Evolutionary conservation across 345 rosid genomes (phyloP).

Genomic region (Zanthoxylum bungeanum): DNA sequence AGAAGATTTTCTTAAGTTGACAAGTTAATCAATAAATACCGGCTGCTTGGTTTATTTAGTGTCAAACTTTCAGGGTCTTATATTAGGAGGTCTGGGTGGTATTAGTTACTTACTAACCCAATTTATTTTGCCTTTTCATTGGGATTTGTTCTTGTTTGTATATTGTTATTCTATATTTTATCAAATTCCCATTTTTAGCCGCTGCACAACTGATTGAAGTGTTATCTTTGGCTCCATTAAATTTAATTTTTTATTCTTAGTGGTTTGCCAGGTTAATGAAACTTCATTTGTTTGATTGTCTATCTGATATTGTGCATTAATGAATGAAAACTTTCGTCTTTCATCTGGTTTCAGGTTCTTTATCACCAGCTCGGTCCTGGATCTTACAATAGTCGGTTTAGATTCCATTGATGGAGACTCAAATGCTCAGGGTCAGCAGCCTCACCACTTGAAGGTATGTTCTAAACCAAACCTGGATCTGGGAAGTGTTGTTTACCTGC

Average conservation of each 20-base stretch:
- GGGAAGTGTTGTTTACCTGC: slow-evolving; percentile 69
- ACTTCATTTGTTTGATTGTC: no score
- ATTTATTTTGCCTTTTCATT: no score
- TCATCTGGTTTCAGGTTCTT: slow-evolving; percentile 66
- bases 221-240: no score
- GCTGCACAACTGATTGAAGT: neutral
- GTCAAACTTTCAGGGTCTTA: no score
- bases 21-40: no score
- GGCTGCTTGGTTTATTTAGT: no score
- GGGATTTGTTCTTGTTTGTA: neutral
- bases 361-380: slow-evolving; percentile 84
- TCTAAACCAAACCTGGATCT: slow-evolving; percentile 72
- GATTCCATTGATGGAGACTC: slow-evolving; percentile 78
- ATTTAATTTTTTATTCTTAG: no score
- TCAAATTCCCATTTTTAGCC: no score
- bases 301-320: no score
- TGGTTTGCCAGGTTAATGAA: no score
- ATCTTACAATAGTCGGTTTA: slow-evolving; percentile 84
- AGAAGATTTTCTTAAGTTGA: no score
- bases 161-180: no score
- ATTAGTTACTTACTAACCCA: neutral
- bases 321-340: neutral
- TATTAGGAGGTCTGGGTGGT: neutral
- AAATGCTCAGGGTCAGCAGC: slow-evolving; percentile 61
- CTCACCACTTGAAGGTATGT: slow-evolving; percentile 78